Percentiles rank a stretch among this genome's conserved stretches.
These are phyloP conservation scores for Kalmusia sp. DNA, from an alignment of 2,329 filamentous ascomycete genomes.

Conservation along the genomic window DNA sequence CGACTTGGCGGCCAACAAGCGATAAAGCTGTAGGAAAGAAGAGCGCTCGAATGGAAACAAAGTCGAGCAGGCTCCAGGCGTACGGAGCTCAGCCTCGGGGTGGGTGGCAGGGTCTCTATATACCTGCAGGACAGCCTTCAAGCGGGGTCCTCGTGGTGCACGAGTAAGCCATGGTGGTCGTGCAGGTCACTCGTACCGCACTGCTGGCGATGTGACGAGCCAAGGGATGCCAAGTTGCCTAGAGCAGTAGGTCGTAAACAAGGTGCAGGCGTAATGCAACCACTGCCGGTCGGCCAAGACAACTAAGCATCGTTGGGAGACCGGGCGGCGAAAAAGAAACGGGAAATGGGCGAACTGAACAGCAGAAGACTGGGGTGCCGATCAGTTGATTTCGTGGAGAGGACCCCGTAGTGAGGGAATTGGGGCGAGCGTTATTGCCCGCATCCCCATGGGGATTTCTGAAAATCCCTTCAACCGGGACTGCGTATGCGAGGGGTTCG, in stretches of 20 bases:
- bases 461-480: background rate
- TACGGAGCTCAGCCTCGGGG: slow-evolving; percentile 6
- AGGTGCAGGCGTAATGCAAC: slow-evolving; percentile 32
- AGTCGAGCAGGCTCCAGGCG: slow-evolving; percentile 11
- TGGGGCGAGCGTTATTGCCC: slow-evolving; percentile 2
- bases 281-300: slow-evolving; percentile 30
- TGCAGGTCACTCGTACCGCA: slow-evolving; percentile 29
- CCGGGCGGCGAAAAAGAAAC: slow-evolving; percentile 9
- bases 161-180: slow-evolving; percentile 15
- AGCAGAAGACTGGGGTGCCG: slow-evolving; percentile 10
- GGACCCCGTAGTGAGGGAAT: background rate
- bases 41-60: slow-evolving; percentile 3
- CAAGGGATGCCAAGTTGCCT: slow-evolving; percentile 41
- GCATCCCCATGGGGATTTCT: background rate
- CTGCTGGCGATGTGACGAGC: slow-evolving; percentile 30
- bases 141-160: slow-evolving; percentile 15
- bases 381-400: slow-evolving; percentile 13
- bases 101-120: slow-evolving; percentile 9
- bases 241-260: slow-evolving; percentile 27
- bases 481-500: background rate
- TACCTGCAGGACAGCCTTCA: slow-evolving; percentile 15
- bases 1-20: background rate
- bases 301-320: slow-evolving; percentile 32
- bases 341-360: slow-evolving; percentile 26
- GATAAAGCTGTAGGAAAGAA: slow-evolving; percentile 11